These are phyloP conservation scores for Capsicum baccatum DNA, from an alignment of 257 asterid species.

Conservation along the genomic window DNA sequence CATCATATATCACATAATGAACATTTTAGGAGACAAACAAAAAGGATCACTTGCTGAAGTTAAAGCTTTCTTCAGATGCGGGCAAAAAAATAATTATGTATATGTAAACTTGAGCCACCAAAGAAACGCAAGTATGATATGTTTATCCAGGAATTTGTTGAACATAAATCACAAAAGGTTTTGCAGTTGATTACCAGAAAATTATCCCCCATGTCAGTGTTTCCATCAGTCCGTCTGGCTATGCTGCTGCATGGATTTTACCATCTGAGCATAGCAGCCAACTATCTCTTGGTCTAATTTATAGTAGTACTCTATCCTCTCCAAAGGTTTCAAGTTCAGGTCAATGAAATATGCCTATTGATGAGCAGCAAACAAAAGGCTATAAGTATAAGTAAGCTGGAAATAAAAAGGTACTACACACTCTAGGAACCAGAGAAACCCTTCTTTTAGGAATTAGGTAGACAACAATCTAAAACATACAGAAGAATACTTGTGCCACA, in stretches of 20 bases:
- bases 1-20: background rate
- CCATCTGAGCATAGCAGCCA: conserved; percentile 57
- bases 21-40: background rate
- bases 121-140: background rate
- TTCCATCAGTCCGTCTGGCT: background rate
- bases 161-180: background rate
- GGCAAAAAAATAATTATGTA: background rate
- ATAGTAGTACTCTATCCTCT: conserved; percentile 81
- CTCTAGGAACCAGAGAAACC: background rate
- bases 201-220: background rate
- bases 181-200: conserved; percentile 16
- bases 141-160: background rate
- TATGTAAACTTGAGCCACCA: background rate
- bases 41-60: background rate
- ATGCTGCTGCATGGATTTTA: conserved; percentile 36
- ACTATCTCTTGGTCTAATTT: conserved; percentile 83
- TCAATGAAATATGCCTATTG: conserved; percentile 83
- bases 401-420: background rate
- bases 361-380: conserved; percentile 18
- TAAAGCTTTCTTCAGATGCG: background rate
- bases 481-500: background rate
- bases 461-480: background rate
- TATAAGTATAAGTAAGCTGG: background rate
- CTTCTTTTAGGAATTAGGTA: background rate
- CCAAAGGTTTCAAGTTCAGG: conserved; percentile 89